Percentiles rank a stretch among this genome's conserved stretches.
Conservation (phyloP, 768 basidiomycete species). For the Trametes gibbosa region DNA sequence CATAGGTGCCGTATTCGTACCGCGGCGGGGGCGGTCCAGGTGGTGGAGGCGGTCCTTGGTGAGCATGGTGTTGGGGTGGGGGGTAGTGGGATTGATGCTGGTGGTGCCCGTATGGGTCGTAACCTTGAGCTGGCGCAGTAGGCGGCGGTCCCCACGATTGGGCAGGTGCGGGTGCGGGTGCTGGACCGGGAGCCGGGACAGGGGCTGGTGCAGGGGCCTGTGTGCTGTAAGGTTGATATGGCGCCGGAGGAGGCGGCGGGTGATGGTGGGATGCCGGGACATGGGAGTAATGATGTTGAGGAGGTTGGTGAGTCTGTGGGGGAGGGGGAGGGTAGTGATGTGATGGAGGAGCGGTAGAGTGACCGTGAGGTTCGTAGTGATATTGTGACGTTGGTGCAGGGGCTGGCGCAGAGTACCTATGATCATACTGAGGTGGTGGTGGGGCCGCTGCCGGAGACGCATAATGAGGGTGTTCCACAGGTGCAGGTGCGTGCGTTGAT, state of each 20-base stretch:
- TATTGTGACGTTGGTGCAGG: slow-evolving; percentile 19
- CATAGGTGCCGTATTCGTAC: slow-evolving; percentile 13
- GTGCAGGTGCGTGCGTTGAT: slow-evolving; percentile 5
- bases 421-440: slow-evolving; percentile 22
- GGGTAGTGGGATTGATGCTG: slow-evolving; percentile 21
- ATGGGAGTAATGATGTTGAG: slow-evolving; percentile 27
- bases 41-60: slow-evolving; percentile 22
- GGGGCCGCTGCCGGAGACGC: slow-evolving; percentile 12
- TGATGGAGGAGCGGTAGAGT: slow-evolving; percentile 20
- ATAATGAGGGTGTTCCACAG: slow-evolving; percentile 18
- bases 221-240: slow-evolving; percentile 18
- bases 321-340: slow-evolving; percentile 27
- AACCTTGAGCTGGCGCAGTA: slow-evolving; percentile 10
- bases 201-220: slow-evolving; percentile 17
- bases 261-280: slow-evolving; percentile 20
- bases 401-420: slow-evolving; percentile 19
- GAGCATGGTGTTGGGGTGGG: slow-evolving; percentile 17
- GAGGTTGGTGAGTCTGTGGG: slow-evolving; percentile 10
- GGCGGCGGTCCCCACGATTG: slow-evolving; percentile 13
- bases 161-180: slow-evolving; percentile 17
- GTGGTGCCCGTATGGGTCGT: slow-evolving; percentile 32
- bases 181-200: slow-evolving; percentile 18
- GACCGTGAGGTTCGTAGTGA: slow-evolving; percentile 25
- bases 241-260: slow-evolving; percentile 11
- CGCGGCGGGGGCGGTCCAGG: slow-evolving; percentile 20